Conservation (phyloP, 2,329 filamentous ascomycete genomes). For the Fusarium mangiferae region DNA sequence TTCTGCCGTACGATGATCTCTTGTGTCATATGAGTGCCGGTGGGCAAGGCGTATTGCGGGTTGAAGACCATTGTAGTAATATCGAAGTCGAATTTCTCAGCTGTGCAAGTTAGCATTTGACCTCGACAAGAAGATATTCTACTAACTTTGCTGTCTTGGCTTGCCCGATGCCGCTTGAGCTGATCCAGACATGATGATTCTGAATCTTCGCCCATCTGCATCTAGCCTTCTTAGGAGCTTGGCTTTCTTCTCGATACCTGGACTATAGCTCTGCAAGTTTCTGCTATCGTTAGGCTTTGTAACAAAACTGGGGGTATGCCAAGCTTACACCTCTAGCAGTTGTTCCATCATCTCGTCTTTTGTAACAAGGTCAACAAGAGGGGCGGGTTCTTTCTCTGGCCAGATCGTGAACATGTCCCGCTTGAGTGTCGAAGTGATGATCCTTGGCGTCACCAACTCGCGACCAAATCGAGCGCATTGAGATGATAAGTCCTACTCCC, state of each 20-base stretch:
- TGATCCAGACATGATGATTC: constrained; percentile 42
- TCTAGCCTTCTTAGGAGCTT: constrained; percentile 45
- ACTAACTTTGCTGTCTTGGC: constrained; percentile 40
- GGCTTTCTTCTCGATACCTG: constrained; percentile 36
- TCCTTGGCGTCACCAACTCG: constrained; percentile 43
- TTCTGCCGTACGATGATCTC: constrained; percentile 47
- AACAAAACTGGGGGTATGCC: too few relatives aligned
- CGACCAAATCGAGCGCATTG: constrained; percentile 42
- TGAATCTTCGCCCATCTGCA: constrained; percentile 41
- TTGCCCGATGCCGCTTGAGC: constrained; percentile 33
- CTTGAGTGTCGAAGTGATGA: constrained; percentile 25
- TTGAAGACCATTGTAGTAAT: constrained; percentile 42
- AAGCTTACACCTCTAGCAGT: constrained; percentile 43
- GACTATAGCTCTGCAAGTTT: constrained; percentile 29
- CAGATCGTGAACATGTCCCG: constrained; percentile 46
- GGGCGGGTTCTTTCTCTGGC: constrained; percentile 43
- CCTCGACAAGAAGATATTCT: background rate
- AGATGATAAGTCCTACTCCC: constrained; percentile 40
- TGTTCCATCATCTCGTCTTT: constrained; percentile 49
- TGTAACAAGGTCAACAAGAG: constrained; percentile 47
- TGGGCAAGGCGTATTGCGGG: constrained; percentile 46
- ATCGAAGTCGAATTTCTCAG: constrained; percentile 48
- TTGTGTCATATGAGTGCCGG: constrained; percentile 14
- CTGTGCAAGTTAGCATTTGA: constrained; percentile 28
- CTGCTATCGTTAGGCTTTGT: constrained; percentile 13